Evolutionary conservation across 768 basidiomycete species (phyloP), one percentile per base, ranked within the genome.

Genomic region (Leccinum olivaceopallidum): DNA sequence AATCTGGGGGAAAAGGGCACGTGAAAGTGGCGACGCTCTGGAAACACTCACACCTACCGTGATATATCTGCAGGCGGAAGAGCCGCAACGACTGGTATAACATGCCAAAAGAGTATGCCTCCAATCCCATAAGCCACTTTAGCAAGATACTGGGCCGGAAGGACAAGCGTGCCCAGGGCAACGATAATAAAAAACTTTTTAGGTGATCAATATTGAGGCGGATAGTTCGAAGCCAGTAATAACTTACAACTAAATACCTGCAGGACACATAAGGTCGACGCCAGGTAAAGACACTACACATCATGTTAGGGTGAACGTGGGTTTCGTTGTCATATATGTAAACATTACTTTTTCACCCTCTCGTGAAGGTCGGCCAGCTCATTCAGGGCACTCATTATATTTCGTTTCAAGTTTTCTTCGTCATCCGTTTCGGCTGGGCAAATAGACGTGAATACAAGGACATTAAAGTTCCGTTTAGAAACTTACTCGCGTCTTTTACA

Each of bases 51-150:
- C 30, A 63, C 78, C 58, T 63, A 81, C 86, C 84, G 78, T 56
- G 72, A 71, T 56, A 79, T 76, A 8, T 84, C 81, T 48, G 70
- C 67, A 1, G 78, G 73, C 12, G 83, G 76, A 26, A 89, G 73
- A 1, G 81, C 80, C 28, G 75, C 76, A n/a, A 88, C 51, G 47
- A 89, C 68, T 2, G 88, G 88, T 9, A 76, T 70, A 7, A 83
- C 69, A 65, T 89, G 88, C 88, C 88, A 90, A 68, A 85, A 90
- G 16, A 79, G 24, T 49, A 81, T 67, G 1, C 88, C 88, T 4
- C 77, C 56, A 32, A 74, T 59, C 55, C 83, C 80, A 56, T 79
- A 83, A 0, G 72, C 57, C 1, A 79, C 44, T 65, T 87, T 88
- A 28, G 76, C 73, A 10, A 87, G 61, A 61, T 82, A 83, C 54